Conservation (phyloP, 2,329 filamentous ascomycete species). For the Dendryphion nanum region DNA sequence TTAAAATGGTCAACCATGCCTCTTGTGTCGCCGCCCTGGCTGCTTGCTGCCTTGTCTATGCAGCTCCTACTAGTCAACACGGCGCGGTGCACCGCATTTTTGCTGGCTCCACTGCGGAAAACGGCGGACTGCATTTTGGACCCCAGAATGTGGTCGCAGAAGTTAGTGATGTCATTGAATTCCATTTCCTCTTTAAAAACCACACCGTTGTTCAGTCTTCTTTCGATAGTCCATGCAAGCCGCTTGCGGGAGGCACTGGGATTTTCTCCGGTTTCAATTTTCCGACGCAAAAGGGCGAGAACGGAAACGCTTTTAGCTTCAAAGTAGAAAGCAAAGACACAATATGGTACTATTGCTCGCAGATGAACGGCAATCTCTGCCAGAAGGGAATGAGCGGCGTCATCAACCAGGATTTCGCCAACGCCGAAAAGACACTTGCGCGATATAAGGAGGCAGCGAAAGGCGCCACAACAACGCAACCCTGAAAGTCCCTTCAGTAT, state of each 20-base stretch:
- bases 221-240: constrained; percentile 68
- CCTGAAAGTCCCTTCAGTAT: too few relatives aligned
- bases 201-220: constrained; percentile 75
- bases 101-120: constrained; percentile 22
- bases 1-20: too few relatives aligned
- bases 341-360: constrained; percentile 77
- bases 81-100: constrained; percentile 28
- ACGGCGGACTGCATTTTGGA: constrained; percentile 31
- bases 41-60: too few relatives aligned
- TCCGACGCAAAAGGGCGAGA: constrained; percentile 39
- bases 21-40: too few relatives aligned
- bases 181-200: constrained; percentile 57
- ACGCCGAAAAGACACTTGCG: constrained; percentile 21
- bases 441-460: constrained; percentile 25
- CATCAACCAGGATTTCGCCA: constrained; percentile 57
- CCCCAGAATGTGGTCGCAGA: constrained; percentile 32
- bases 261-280: constrained; percentile 65
- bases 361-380: constrained; percentile 63
- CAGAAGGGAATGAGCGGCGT: constrained; percentile 71
- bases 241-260: constrained; percentile 50
- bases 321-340: constrained; percentile 65
- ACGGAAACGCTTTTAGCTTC: constrained; percentile 59
- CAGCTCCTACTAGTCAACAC: too few relatives aligned
- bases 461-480: background rate
- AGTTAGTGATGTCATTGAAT: constrained; percentile 41